Evolutionary conservation across 805 yeast species (phyloP).

Genomic region (Suhomyces xylopsoci): DNA sequence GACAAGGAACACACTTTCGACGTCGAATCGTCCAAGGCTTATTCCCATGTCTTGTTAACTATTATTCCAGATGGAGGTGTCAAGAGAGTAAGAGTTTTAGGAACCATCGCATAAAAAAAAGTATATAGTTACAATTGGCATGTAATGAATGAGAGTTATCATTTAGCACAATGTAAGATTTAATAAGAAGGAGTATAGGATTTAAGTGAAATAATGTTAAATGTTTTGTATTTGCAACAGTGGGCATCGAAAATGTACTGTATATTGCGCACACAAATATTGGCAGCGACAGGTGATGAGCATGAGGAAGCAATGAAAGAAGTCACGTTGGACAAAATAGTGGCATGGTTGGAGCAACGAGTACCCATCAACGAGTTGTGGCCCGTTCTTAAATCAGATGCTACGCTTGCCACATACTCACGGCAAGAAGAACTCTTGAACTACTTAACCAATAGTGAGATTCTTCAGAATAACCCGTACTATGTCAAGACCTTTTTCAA

Average conservation of each 20-base stretch:
- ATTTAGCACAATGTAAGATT: too few relatives aligned
- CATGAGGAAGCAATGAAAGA: not conserved
- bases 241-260: not conserved
- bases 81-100: conserved; percentile 83
- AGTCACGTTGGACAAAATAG: not conserved
- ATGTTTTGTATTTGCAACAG: not conserved
- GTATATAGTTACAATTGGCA: not conserved
- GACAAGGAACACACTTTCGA: conserved; percentile 71
- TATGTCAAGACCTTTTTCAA: conserved; percentile 50
- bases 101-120: conserved; percentile 36
- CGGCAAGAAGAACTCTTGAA: not conserved
- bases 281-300: not conserved
- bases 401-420: not conserved
- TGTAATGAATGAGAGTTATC: not conserved
- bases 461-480: conserved; percentile 41
- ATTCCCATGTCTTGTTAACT: conserved; percentile 71
- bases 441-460: not conserved
- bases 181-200: too few relatives aligned
- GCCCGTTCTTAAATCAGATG: not conserved
- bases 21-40: conserved; percentile 26
- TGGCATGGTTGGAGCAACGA: conserved; percentile 3
- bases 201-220: too few relatives aligned
- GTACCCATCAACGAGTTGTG: conserved; percentile 4
- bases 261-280: not conserved
- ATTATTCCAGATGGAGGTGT: conserved; percentile 98